Base-by-base conservation (phyloP, 2,329 filamentous ascomycete genomes). In the Ophiostoma montium region DNA sequence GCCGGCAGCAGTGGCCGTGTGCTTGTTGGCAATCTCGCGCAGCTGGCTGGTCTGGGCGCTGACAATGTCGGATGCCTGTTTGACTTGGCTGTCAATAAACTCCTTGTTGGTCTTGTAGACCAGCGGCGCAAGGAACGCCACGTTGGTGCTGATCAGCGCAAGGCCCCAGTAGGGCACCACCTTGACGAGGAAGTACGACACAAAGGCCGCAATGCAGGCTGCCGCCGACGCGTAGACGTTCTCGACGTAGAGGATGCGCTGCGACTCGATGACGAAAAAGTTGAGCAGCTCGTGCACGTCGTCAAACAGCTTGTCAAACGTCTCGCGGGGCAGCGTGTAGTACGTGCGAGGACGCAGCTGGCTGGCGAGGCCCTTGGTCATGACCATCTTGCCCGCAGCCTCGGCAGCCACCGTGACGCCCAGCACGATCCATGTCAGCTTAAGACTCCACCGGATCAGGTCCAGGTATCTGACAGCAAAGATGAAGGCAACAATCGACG, bases 151-250 rank as follows among this genome's bases (percentile, higher is more conserved):
- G 57, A 83, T 69, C 55, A 84, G 64, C 43, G 77, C 68, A 55
- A 84, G 74, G 33, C 77, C 79, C 80, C 80, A 84, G 69, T 81
- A 75, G 33, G 80, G 80, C 44, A 84, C 73, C 53, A 84, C 67
- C 70, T 83, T 84, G 64, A 81, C 74, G 35, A 84, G 70, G 63
- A 73, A 78, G 67, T 84, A 84, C 21, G 79, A 79, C 54, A 82
- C 55, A 63, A 84, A 80, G 44, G 80, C 72, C 53, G 68, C 68
- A 47, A 80, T 46, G 54, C 75, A 76, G 50, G 77, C 80, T 56
- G 69, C 71, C 58, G 67, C 64, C 19, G 80, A 83, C 50, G 70
- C 73, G 54, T 67, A 64, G 51, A 84, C 63, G 57, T 83, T 84
- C 71, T 84, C 81, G 39, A 73, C 80, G 56, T 79, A 84, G 50